Evolutionary conservation across 768 basidiomycete species (phyloP).

Genomic region (Tylopilus vinaceipallidus): DNA sequence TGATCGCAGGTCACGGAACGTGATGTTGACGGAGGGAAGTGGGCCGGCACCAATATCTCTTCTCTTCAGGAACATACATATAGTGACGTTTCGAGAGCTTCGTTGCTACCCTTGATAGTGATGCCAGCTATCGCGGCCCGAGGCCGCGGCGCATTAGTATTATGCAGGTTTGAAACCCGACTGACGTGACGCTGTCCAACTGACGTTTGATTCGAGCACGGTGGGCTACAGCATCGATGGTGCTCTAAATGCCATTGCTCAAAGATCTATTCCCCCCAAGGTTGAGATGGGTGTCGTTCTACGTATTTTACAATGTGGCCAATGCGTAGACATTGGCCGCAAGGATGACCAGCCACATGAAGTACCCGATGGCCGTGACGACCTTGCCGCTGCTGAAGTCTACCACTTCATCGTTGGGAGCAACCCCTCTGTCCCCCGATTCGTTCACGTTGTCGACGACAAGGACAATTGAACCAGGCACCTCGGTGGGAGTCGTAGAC

Average conservation of each 20-base stretch:
- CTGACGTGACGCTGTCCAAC: neutral
- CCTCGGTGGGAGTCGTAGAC: neutral
- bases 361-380: slow-evolving; percentile 46
- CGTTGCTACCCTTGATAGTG: neutral
- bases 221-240: neutral
- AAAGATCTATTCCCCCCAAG: neutral
- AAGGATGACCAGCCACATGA: slow-evolving; percentile 64
- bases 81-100: neutral
- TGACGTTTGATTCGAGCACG: neutral
- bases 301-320: slow-evolving; percentile 41
- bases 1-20: too few relatives aligned
- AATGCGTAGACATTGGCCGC: slow-evolving; percentile 79
- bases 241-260: too few relatives aligned
- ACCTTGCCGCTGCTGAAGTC: slow-evolving; percentile 65
- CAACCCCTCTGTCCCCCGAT: slow-evolving; percentile 1
- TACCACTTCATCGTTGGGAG: slow-evolving; percentile 38
- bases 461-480: too few relatives aligned
- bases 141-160: too few relatives aligned
- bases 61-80: neutral
- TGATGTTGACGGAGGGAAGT: too few relatives aligned
- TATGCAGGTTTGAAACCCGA: neutral
- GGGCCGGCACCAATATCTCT: too few relatives aligned
- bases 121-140: too few relatives aligned
- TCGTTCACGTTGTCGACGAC: neutral
- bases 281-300: neutral